These are phyloP conservation scores for Lasiodiplodia hormozganensis DNA, from an alignment of 2,329 filamentous ascomycete genomes.

Conservation along the genomic window DNA sequence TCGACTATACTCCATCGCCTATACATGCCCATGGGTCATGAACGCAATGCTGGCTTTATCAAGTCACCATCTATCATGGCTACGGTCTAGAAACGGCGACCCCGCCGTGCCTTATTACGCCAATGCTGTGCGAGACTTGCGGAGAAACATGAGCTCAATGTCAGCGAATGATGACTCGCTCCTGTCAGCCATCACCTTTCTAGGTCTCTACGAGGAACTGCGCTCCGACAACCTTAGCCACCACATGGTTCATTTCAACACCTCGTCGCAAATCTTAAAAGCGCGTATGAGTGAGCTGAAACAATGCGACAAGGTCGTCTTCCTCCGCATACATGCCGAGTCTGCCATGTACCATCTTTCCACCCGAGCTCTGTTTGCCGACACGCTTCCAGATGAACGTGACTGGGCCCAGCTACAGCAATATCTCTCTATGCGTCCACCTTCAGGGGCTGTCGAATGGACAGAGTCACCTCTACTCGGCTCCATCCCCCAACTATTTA, in stretches of 20 bases:
- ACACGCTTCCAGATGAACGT: not conserved
- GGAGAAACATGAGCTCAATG: slow-evolving; percentile 13
- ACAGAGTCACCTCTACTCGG: slow-evolving; percentile 18
- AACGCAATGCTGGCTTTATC: not conserved
- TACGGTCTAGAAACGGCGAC: slow-evolving; percentile 2
- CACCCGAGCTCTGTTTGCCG: slow-evolving; percentile 10
- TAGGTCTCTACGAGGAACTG: slow-evolving; percentile 17
- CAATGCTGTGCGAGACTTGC: slow-evolving; percentile 12
- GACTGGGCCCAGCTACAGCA: slow-evolving; percentile 14
- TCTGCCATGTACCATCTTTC: slow-evolving; percentile 24
- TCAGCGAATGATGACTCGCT: slow-evolving; percentile 1
- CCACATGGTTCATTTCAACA: slow-evolving; percentile 11
- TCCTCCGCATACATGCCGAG: slow-evolving; percentile 17
- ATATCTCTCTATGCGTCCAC: not conserved
- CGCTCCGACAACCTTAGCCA: slow-evolving; percentile 18
- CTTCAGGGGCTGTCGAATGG: not conserved
- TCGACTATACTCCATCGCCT: not conserved
- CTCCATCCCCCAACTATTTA: slow-evolving; percentile 7
- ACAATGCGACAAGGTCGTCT: not conserved
- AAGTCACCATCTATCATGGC: slow-evolving; percentile 5
- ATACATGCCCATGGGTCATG: slow-evolving; percentile 13
- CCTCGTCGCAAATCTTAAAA: slow-evolving; percentile 1
- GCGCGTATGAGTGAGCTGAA: not conserved
- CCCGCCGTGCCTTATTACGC: slow-evolving; percentile 19
- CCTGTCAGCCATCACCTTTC: slow-evolving; percentile 6